Percentiles rank a stretch among this genome's conserved stretches.
phyloP scores from a whole-genome alignment of 176 grass and related monocot genomes.

The Musa schizocarpa region DNA sequence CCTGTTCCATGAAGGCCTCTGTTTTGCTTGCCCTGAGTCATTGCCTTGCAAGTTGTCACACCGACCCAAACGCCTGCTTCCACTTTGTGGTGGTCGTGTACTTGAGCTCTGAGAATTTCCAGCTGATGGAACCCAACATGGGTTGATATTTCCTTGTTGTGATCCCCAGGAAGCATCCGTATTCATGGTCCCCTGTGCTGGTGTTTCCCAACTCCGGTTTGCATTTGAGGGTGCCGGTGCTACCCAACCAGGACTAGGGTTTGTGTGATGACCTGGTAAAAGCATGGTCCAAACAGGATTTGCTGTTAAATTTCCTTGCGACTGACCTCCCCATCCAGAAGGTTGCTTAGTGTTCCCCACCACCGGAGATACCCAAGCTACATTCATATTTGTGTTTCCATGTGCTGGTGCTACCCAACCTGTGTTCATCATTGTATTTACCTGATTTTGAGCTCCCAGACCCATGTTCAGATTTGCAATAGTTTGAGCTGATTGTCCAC shows the following conservation, averaged over 20 bases:
- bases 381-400: constrained; percentile 58
- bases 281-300: constrained; percentile 43
- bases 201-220: constrained; percentile 46
- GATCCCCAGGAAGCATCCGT: constrained; percentile 31
- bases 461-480: constrained; percentile 51
- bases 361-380: constrained; percentile 36
- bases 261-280: constrained; percentile 39
- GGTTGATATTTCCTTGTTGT: constrained; percentile 45
- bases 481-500: constrained; percentile 42
- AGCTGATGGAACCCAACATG: constrained; percentile 37
- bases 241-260: constrained; percentile 56
- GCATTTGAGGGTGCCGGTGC: constrained; percentile 31
- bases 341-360: constrained; percentile 39
- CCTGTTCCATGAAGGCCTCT: constrained; percentile 28
- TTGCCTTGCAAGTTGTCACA: constrained; percentile 20
- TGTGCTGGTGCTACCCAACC: constrained; percentile 49
- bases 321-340: constrained; percentile 40
- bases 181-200: constrained; percentile 45
- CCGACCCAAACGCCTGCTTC: constrained; percentile 27
- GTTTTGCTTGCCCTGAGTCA: constrained; percentile 10
- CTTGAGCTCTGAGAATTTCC: constrained; percentile 31
- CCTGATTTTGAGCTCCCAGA: constrained; percentile 43
- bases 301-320: constrained; percentile 43
- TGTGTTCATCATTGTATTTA: constrained; percentile 46
- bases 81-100: constrained; percentile 35